phyloP scores from a whole-genome alignment of 2,329 filamentous ascomycete species.

The Epichloe uncinata region DNA sequence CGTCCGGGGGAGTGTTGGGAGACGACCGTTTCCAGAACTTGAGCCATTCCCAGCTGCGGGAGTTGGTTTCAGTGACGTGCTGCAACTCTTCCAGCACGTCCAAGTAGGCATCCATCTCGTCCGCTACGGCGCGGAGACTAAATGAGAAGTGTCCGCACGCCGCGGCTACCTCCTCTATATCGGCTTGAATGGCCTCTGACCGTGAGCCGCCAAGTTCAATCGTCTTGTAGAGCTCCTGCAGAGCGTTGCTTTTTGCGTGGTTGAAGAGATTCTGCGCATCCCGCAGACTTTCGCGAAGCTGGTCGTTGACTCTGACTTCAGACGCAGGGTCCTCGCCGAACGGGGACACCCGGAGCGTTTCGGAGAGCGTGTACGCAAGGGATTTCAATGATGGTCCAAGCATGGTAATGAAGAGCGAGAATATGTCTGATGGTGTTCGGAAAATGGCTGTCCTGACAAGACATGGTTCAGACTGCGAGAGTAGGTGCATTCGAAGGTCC shows the following conservation, averaged over 20 bases:
- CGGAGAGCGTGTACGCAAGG: conserved; percentile 77
- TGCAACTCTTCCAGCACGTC: conserved; percentile 78
- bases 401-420: conserved; percentile 76
- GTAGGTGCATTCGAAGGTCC: conserved; percentile 15
- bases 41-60: conserved; percentile 71
- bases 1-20: conserved; percentile 12
- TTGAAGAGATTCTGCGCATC: conserved; percentile 74
- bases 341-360: conserved; percentile 77
- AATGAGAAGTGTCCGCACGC: conserved; percentile 96
- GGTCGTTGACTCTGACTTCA: conserved; percentile 61
- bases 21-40: conserved; percentile 51
- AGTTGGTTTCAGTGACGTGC: conserved; percentile 47
- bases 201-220: conserved; percentile 58
- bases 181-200: conserved; percentile 67
- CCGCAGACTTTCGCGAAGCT: conserved; percentile 66
- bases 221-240: conserved; percentile 67
- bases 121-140: conserved; percentile 77
- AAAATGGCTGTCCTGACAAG: conserved; percentile 25
- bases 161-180: conserved; percentile 95
- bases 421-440: conserved; percentile 66
- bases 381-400: conserved; percentile 94
- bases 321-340: conserved; percentile 58
- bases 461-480: conserved; percentile 17
- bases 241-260: conserved; percentile 57
- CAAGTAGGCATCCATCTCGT: conserved; percentile 75